Base-by-base conservation (phyloP, 1,139 yeast species). In the Pneumocystis wakefieldiae region DNA sequence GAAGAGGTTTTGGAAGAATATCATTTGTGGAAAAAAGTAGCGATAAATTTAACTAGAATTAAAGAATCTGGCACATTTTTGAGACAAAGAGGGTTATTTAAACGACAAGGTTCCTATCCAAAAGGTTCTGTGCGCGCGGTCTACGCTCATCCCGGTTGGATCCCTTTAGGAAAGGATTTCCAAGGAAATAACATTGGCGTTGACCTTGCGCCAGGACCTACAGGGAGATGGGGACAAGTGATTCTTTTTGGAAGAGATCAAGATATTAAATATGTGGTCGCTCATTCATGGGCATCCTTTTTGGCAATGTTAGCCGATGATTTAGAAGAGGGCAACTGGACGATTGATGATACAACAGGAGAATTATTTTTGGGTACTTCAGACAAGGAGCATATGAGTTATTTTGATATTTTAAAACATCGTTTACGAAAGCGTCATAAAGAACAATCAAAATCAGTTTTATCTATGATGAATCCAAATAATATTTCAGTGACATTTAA, bases 101-200 rank as follows among this genome's bases (percentile, higher is more conserved):
- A 28, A 28, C 70, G 71, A 60, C 97, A 90, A 74, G 78, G 77
- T 62, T 83, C 89, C 0, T 78, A 86, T 15, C 97, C 97, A 5
- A 87, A 88, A 19, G 83, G 83, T 4, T 75, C 83, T 8, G 77
- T 90, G 39, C 87, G 86, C 70, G 78, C 80, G 2, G 83, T 82
- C 1, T 91, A 87, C 75, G 92, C 96, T 1, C 90, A 89, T 73
- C 84, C 89, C 6, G 83, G 81, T 71, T 91, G 97, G 97, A 85
- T 91, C 63, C 97, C 97, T 1, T 74, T 91, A 59, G 82, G 89
- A 28, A 87, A 95, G 14, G 97, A 91, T 72, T 84, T 83, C 66
- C 85, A 87, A 12, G 97, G 97, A 24, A 91, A 91, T 75, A 89
- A 89, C 71, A 84, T 91, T 63, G 97, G 91, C 61, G 79, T 91